Base-by-base conservation (phyloP, 495 filamentous ascomycete genomes). In the Neurospora terricola region DNA sequence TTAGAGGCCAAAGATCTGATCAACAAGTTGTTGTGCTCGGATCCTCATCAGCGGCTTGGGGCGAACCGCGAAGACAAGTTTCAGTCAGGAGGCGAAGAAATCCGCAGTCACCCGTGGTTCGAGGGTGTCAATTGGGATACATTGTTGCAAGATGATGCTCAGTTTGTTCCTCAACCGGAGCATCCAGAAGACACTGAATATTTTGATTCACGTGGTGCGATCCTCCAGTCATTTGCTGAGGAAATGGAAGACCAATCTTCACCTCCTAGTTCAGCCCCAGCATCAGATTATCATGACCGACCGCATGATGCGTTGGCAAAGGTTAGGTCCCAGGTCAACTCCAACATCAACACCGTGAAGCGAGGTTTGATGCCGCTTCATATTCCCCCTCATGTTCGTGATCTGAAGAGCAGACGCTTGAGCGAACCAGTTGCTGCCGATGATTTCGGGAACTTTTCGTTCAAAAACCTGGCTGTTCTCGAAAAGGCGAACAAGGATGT, bases 401-500 rank as follows among this genome's bases (percentile, higher is more conserved):
- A 97, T 77, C 83, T 91, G 9, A 93, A 96, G 76, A 95, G 87
- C 76, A 88, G 96, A 73, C 88, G 96, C 76, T 83, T 98, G 42
- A 98, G 96, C 79, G 96, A 99, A 81, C 96, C 96, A 3, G 89
- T 94, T 23, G 85, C 89, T 40, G 86, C 89, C 0, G 96, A 98
- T 81, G 96, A 99, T 80, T 99, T 99, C 84, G 96, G 96, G 40
- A 93, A 88, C 73, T 99, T 99, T 83, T 88, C 94, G 39, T 99
- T 97, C 86, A 99, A 98, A 83, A 99, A 99, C 77, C 85, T 99
- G 39, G 93, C 96, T 1, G 95, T 98, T 72, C 86, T 99, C 23
- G 95, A 98, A 79, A 98, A 97, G 80, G 96, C 96, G 43, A 99
- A 99, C 80, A 98, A 98, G 78, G 96, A 99, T 79, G 93, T 98